Percentiles rank a stretch among this genome's conserved stretches.
These are phyloP conservation scores for Populus tomentosa DNA, from an alignment of 441 rosid species.

Conservation along the genomic window DNA sequence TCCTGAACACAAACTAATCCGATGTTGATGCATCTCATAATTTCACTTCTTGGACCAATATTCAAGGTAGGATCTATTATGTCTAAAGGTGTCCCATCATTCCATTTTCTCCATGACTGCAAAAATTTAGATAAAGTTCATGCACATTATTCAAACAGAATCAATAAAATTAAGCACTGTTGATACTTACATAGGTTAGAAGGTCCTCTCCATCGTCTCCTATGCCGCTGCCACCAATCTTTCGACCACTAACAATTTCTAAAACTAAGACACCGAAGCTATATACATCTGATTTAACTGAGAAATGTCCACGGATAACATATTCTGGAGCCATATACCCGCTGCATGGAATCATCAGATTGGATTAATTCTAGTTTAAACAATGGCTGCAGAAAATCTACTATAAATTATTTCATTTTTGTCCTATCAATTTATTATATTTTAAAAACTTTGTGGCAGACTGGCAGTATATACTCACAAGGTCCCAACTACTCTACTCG, in stretches of 20 bases:
- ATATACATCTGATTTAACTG: constrained; percentile 36
- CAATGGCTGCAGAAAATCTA: no score
- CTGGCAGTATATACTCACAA: no score
- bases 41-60: constrained; percentile 11
- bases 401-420: no score
- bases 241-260: constrained; percentile 23
- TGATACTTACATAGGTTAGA: background rate
- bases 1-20: constrained; percentile 40
- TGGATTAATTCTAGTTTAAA: no score
- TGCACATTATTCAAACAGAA: no score
- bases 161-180: no score
- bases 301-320: constrained; percentile 26
- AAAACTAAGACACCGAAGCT: constrained; percentile 29
- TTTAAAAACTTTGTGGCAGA: no score
- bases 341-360: no score
- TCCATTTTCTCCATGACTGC: constrained; percentile 24
- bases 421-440: no score
- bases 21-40: constrained; percentile 31
- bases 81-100: constrained; percentile 13
- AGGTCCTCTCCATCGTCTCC: constrained; percentile 12
- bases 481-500: no score
- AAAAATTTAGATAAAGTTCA: no score
- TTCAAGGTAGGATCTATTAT: constrained; percentile 21
- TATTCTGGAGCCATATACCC: no score
- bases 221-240: background rate